Evolutionary conservation across 202 grass and related monocot genomes (phyloP).

Genomic region (Cymbopogon flexuosus): DNA sequence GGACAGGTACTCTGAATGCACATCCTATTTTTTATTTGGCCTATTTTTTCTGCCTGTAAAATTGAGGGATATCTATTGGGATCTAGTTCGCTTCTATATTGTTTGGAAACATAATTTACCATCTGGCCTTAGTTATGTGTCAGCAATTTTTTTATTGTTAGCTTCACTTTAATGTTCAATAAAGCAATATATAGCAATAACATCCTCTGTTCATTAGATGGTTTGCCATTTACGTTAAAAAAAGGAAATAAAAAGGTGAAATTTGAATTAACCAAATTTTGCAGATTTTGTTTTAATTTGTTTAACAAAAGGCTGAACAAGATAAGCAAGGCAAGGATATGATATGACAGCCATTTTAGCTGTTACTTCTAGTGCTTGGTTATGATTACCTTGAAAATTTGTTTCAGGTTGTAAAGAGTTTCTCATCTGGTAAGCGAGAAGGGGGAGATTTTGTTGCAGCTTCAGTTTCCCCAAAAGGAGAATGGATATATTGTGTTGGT

Average conservation of each 20-base stretch:
- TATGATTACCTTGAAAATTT: conserved; percentile 24
- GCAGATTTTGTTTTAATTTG: background rate
- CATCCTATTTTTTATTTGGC: background rate
- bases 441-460: conserved; percentile 95
- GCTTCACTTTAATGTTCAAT: background rate
- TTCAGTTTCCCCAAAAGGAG: conserved; percentile 91
- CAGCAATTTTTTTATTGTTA: background rate
- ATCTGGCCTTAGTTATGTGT: background rate
- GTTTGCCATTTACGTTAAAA: background rate
- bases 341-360: background rate
- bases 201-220: conserved; percentile 21
- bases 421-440: conserved; percentile 90
- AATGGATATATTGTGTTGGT: conserved; percentile 97
- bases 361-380: background rate
- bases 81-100: background rate
- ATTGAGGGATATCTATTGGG: background rate
- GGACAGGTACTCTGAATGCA: conserved; percentile 68
- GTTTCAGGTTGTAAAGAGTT: conserved; percentile 88
- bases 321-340: background rate
- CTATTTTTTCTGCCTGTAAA: background rate
- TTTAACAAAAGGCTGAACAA: background rate
- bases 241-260: background rate
- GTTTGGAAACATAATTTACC: conserved; percentile 10
- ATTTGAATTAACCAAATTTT: background rate
- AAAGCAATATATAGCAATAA: background rate